phyloP scores from a whole-genome alignment of 1,284 basidiomycete species.

The Ganoderma sinense region DNA sequence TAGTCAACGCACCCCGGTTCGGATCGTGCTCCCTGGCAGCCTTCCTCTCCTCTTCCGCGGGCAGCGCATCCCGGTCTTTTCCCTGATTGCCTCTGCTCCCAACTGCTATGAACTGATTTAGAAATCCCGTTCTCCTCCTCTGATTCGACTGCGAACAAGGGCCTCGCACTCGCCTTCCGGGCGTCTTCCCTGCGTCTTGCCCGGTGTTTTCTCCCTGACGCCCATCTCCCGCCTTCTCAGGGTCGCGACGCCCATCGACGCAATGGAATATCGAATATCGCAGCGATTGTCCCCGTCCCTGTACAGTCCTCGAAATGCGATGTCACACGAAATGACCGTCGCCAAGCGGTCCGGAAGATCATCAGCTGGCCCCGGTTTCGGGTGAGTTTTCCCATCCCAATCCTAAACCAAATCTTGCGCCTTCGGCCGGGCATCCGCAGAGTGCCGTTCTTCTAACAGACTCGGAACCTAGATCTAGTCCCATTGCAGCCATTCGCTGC shows the following conservation, averaged over 20 bases:
- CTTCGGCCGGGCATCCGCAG: constrained; percentile 25
- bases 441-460: constrained; percentile 22
- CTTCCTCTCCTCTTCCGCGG: constrained; percentile 16
- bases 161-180: background rate
- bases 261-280: constrained; percentile 15
- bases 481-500: constrained; percentile 15
- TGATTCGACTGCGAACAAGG: constrained; percentile 11
- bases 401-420: constrained; percentile 30
- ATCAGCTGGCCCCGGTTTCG: constrained; percentile 28
- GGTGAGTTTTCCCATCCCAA: constrained; percentile 31
- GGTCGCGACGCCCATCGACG: constrained; percentile 18
- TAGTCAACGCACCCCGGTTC: background rate
- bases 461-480: constrained; percentile 25
- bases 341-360: constrained; percentile 31
- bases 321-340: constrained; percentile 20
- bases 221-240: constrained; percentile 2
- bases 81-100: constrained; percentile 19
- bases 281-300: constrained; percentile 18
- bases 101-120: constrained; percentile 6
- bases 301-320: background rate
- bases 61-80: constrained; percentile 13
- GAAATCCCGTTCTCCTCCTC: constrained; percentile 18
- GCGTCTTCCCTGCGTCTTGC: background rate
- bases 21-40: constrained; percentile 1
- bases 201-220: constrained; percentile 7